phyloP scores from a whole-genome alignment of 768 basidiomycete genomes.

The Tephrocybe sp. region DNA sequence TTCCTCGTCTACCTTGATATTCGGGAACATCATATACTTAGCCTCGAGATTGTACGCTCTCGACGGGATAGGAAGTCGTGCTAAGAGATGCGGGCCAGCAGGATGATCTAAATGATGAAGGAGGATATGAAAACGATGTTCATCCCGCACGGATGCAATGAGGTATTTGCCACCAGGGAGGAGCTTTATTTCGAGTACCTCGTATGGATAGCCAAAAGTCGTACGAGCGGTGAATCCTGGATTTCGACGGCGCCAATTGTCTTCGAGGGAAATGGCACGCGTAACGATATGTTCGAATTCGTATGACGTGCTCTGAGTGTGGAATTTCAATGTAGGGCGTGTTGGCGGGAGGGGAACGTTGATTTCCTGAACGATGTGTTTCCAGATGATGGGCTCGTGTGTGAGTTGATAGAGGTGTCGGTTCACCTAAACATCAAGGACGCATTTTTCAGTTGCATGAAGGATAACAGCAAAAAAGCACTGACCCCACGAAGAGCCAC shows the following conservation, averaged over 20 bases:
- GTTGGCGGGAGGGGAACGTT: conserved; percentile 58
- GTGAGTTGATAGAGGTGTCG: conserved; percentile 60
- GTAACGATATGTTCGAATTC: conserved; percentile 59
- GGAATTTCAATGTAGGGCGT: conserved; percentile 52
- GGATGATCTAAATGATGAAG: conserved; percentile 59
- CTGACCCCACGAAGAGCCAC: conserved; percentile 43
- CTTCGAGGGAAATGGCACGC: conserved; percentile 56
- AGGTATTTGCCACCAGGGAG: conserved; percentile 70
- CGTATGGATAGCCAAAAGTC: conserved; percentile 30
- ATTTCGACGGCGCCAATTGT: conserved; percentile 49
- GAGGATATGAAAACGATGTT: conserved; percentile 46
- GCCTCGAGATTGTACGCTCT: conserved; percentile 61
- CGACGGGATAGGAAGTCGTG: conserved; percentile 43
- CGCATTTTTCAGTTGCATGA: not conserved
- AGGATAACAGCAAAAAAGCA: not conserved
- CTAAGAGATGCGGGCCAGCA: conserved; percentile 41
- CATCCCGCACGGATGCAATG: conserved; percentile 55
- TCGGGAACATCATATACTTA: conserved; percentile 51
- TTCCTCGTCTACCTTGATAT: not conserved
- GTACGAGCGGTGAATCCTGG: conserved; percentile 31
- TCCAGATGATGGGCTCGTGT: conserved; percentile 69
- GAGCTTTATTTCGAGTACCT: conserved; percentile 50
- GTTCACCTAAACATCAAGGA: conserved; percentile 46
- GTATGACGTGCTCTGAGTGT: conserved; percentile 33
- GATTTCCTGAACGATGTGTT: conserved; percentile 53